phyloP scores from a whole-genome alignment of 495 filamentous ascomycete genomes.

The Aspergillus biplanus region DNA sequence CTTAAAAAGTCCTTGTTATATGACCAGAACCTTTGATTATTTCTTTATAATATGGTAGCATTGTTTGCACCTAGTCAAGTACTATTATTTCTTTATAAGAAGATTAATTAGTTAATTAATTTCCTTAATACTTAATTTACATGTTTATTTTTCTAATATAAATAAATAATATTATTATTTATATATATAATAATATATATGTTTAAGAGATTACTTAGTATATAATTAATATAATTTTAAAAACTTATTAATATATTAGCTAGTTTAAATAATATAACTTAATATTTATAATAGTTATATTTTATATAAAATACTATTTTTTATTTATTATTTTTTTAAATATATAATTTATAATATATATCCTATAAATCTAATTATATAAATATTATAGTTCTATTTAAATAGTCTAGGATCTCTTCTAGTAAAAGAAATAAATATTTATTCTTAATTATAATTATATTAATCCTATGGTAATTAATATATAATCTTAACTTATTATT shows the following conservation, averaged over 20 bases:
- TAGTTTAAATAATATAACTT: slow-evolving; percentile 9
- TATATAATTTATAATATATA: not conserved
- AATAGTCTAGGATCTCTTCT: not conserved
- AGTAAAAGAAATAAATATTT: not conserved
- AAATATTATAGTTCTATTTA: not conserved
- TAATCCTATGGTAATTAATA: not conserved
- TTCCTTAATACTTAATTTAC: no score
- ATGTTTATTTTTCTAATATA: no score
- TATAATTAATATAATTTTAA: not conserved
- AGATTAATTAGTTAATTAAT: no score
- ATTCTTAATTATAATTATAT: slow-evolving; percentile 11
- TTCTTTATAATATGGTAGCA: no score
- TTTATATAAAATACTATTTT: slow-evolving; percentile 2
- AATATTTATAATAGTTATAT: not conserved
- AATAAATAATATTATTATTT: no score
- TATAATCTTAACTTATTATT: not conserved
- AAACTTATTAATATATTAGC: not conserved
- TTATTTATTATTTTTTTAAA: not conserved
- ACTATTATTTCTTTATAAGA: no score
- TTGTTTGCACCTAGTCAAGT: no score
- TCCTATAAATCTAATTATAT: not conserved
- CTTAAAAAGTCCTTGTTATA: no score
- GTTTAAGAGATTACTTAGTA: no score
- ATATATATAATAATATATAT: no score
- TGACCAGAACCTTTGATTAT: no score